Conservation (phyloP, 208 protist species). For the Leishmania lainsoni region DNA sequence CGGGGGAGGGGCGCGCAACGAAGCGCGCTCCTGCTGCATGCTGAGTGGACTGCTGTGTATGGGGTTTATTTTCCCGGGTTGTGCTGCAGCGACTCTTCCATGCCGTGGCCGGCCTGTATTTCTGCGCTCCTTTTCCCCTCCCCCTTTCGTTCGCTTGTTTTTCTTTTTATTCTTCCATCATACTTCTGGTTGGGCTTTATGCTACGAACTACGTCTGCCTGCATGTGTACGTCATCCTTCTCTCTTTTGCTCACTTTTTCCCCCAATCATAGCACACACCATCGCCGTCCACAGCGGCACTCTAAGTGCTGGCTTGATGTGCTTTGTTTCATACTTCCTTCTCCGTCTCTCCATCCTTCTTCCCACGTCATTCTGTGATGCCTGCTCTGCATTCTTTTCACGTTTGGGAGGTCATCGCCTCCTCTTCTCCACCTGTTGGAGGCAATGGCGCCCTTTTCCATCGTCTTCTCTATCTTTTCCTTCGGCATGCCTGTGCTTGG, state of each 20-base stretch:
- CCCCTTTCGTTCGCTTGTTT: not conserved
- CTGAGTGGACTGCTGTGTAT: not conserved
- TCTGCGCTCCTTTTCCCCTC: not conserved
- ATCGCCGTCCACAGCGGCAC: too few relatives aligned
- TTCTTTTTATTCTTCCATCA: not conserved
- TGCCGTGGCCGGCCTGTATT: not conserved
- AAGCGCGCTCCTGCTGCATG: not conserved
- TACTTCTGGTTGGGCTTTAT: not conserved
- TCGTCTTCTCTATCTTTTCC: slow-evolving; percentile 10
- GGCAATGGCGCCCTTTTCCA: not conserved
- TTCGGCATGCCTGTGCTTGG: slow-evolving; percentile 2
- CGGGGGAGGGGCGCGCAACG: too few relatives aligned
- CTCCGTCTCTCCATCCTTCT: not conserved
- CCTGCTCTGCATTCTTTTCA: not conserved
- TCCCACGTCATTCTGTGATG: not conserved
- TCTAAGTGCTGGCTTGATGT: not conserved
- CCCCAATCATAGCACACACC: not conserved
- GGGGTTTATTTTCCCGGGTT: not conserved
- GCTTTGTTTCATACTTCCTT: not conserved
- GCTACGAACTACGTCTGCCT: not conserved
- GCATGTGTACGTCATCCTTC: not conserved
- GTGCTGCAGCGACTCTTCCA: not conserved
- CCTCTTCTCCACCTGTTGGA: not conserved
- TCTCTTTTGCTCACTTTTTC: not conserved
- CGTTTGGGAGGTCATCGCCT: not conserved